A percentile compares a stretch with the other conserved stretches of the same genome.
These are phyloP conservation scores for Calocybe cyanea DNA, from an alignment of 768 basidiomycete species.

Conservation along the genomic window DNA sequence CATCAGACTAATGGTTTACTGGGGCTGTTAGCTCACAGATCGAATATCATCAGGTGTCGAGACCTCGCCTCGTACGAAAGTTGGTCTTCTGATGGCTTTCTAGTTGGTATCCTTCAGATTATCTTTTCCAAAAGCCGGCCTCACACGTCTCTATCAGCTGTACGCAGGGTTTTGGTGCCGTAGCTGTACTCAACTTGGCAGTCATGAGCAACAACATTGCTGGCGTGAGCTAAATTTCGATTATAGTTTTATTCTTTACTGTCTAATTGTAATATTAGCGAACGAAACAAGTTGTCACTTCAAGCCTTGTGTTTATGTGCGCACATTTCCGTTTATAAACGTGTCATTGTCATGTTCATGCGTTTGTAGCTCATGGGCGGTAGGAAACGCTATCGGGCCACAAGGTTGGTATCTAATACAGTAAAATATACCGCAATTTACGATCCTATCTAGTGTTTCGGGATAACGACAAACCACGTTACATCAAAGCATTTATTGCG, in stretches of 20 bases:
- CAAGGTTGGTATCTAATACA: conserved; percentile 26
- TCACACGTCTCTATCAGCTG: conserved; percentile 24
- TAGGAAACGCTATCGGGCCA: conserved; percentile 45
- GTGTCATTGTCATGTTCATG: neutral
- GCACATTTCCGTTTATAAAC: conserved; percentile 8
- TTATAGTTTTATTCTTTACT: neutral
- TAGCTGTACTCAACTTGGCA: conserved; percentile 41
- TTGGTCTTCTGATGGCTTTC: conserved; percentile 46
- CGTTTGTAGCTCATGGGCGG: conserved; percentile 40
- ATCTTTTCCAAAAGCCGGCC: too few relatives aligned
- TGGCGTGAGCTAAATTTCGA: conserved; percentile 25
- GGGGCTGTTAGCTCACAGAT: neutral
- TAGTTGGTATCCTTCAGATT: conserved; percentile 30
- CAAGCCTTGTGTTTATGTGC: conserved; percentile 44
- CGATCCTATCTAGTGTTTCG: conserved; percentile 33
- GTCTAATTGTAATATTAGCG: conserved; percentile 20
- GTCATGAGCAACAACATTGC: conserved; percentile 45
- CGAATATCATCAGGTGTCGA: conserved; percentile 26
- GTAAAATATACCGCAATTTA: neutral
- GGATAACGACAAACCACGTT: conserved; percentile 40
- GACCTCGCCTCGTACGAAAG: conserved; percentile 36
- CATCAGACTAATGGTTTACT: neutral
- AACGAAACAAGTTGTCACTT: conserved; percentile 47
- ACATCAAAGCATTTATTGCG: conserved; percentile 42
- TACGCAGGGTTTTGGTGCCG: conserved; percentile 44